Evolutionary conservation across 805 yeast genomes (phyloP).

Genomic region (Dipodascus geniculatus): DNA sequence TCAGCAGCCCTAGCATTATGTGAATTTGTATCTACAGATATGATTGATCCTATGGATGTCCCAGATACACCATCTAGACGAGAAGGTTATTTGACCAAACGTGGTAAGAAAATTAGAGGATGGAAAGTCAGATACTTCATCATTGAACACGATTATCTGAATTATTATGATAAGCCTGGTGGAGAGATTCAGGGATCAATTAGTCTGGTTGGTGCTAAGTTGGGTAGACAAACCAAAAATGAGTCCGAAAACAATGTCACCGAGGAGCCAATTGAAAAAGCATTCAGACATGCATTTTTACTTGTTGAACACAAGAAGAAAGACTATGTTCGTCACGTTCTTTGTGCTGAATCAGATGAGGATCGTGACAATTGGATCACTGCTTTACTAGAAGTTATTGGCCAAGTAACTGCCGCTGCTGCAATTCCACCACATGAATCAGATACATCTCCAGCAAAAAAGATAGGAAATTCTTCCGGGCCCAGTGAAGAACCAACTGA

Average conservation of each 20-base stretch:
- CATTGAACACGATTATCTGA: slow-evolving; percentile 46
- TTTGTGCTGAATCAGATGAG: slow-evolving; percentile 68
- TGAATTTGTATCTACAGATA: slow-evolving; percentile 54
- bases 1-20: slow-evolving; percentile 43
- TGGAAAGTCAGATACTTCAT: slow-evolving; percentile 68
- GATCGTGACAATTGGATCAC: slow-evolving; percentile 70
- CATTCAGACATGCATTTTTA: slow-evolving; percentile 45
- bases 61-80: slow-evolving; percentile 35
- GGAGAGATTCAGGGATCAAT: slow-evolving; percentile 45
- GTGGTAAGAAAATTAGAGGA: slow-evolving; percentile 51
- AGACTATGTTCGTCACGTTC: slow-evolving; percentile 33
- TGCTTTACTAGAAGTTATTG: slow-evolving; percentile 22
- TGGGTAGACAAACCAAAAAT: slow-evolving; percentile 35
- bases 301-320: slow-evolving; percentile 31
- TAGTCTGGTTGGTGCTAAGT: slow-evolving; percentile 37
- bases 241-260: slow-evolving; percentile 2
- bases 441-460: background rate
- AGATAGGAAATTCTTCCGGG: background rate
- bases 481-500: background rate
- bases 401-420: background rate
- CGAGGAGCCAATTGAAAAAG: slow-evolving; percentile 15
- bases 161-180: slow-evolving; percentile 45
- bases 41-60: slow-evolving; percentile 45
- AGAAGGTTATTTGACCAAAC: slow-evolving; percentile 54
- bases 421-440: background rate